phyloP scores from a whole-genome alignment of 192 early-diverging fungal genomes.

The Entophlyctis helioformis region DNA sequence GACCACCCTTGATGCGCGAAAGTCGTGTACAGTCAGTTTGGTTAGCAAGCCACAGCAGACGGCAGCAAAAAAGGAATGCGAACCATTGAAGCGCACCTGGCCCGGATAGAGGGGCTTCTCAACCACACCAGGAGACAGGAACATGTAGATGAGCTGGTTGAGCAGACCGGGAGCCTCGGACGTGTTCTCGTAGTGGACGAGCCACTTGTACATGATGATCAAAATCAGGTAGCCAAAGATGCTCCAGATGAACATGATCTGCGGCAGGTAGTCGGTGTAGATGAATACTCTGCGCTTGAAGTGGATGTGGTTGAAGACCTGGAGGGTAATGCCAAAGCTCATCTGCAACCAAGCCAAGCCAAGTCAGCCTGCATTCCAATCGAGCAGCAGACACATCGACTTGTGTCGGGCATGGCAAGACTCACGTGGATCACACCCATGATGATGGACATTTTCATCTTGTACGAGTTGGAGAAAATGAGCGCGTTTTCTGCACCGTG shows the following conservation, averaged over 20 bases:
- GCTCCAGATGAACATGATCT: conserved; percentile 82
- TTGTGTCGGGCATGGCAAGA: too few relatives aligned
- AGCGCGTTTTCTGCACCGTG: conserved; percentile 87
- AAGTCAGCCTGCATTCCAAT: too few relatives aligned
- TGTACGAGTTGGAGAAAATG: conserved; percentile 97
- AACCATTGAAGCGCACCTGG: conserved; percentile 41
- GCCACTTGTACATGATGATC: conserved; percentile 94
- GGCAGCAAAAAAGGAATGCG: background rate
- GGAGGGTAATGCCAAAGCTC: conserved; percentile 84
- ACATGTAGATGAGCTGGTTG: conserved; percentile 99
- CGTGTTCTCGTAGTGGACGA: conserved; percentile 73
- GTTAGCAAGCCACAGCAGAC: background rate
- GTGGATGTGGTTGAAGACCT: conserved; percentile 82
- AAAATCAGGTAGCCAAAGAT: conserved; percentile 95
- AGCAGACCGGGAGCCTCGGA: conserved; percentile 74
- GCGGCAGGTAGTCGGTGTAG: conserved; percentile 79
- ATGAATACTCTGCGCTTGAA: conserved; percentile 75
- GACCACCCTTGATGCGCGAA: conserved; percentile 20
- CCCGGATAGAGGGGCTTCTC: conserved; percentile 69
- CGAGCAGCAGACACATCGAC: too few relatives aligned
- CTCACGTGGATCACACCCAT: conserved; percentile 82
- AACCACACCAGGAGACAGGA: conserved; percentile 81
- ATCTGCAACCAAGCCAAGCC: conserved; percentile 35
- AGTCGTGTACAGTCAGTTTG: too few relatives aligned
- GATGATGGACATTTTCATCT: conserved; percentile 99